Conservation (phyloP, 768 basidiomycete genomes). For the Lactifluus piperatus region DNA sequence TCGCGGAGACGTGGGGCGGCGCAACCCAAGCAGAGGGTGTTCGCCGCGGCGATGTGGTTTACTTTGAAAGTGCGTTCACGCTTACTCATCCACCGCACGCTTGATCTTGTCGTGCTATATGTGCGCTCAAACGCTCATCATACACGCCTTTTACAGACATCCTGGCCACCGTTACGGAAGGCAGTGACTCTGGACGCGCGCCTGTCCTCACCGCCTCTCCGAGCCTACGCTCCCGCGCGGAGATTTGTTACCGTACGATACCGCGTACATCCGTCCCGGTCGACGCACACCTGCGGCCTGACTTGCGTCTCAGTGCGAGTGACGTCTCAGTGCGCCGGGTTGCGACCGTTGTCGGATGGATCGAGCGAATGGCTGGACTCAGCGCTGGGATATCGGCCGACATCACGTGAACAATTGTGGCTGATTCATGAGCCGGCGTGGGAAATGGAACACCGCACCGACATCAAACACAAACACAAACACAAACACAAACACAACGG, state of each 20-base stretch:
- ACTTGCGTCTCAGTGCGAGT: constrained; percentile 59
- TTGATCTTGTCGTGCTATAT: neutral
- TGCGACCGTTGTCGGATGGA: constrained; percentile 57
- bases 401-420: neutral
- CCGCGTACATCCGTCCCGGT: constrained; percentile 37
- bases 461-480: too few relatives aligned
- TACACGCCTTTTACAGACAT: constrained; percentile 38
- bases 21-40: constrained; percentile 35
- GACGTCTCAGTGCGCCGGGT: constrained; percentile 65
- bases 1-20: constrained; percentile 64
- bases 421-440: too few relatives aligned
- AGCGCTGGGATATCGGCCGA: neutral
- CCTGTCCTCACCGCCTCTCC: constrained; percentile 53
- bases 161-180: constrained; percentile 37
- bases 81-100: neutral
- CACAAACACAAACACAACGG: too few relatives aligned
- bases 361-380: constrained; percentile 66
- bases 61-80: constrained; percentile 54
- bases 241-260: constrained; percentile 76
- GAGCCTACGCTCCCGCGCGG: constrained; percentile 47
- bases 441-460: too few relatives aligned
- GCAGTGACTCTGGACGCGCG: constrained; percentile 5
- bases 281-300: constrained; percentile 55
- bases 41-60: constrained; percentile 64
- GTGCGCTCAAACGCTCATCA: neutral